Evolutionary conservation across 305 asterid species (phyloP).

Genomic region (Rubia peregrina): DNA sequence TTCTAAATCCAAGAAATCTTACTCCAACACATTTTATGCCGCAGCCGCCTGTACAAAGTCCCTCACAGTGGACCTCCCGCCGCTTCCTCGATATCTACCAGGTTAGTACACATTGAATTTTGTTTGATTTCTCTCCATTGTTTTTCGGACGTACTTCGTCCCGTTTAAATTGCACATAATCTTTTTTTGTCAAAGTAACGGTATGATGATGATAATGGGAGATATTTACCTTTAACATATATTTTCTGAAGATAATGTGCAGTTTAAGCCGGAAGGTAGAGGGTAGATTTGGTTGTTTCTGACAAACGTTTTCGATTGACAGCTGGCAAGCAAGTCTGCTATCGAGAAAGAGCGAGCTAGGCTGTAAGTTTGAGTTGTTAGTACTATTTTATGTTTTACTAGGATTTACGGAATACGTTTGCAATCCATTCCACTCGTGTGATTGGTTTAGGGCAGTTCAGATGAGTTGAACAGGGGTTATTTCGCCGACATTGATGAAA

Average conservation of each 20-base stretch:
- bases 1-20: slow-evolving; percentile 22
- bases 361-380: slow-evolving; percentile 46
- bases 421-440: slow-evolving; percentile 18
- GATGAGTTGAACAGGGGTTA: slow-evolving; percentile 85
- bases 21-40: slow-evolving; percentile 19
- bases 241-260: background rate
- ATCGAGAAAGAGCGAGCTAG: slow-evolving; percentile 72
- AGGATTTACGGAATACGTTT: slow-evolving; percentile 7
- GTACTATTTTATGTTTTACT: background rate
- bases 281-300: slow-evolving; percentile 14
- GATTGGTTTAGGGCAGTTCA: slow-evolving; percentile 67
- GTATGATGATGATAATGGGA: background rate
- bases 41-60: slow-evolving; percentile 31
- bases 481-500: slow-evolving; percentile 67
- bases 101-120: slow-evolving; percentile 30
- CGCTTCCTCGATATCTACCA: slow-evolving; percentile 73
- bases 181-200: background rate
- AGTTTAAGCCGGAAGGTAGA: background rate
- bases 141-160: background rate
- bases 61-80: slow-evolving; percentile 47
- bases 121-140: background rate
- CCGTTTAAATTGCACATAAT: background rate
- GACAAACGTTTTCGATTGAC: slow-evolving; percentile 16
- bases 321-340: slow-evolving; percentile 68
- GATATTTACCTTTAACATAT: background rate